Conservation (phyloP, 2,329 filamentous ascomycete species). For the Hypoxylon sp. region DNA sequence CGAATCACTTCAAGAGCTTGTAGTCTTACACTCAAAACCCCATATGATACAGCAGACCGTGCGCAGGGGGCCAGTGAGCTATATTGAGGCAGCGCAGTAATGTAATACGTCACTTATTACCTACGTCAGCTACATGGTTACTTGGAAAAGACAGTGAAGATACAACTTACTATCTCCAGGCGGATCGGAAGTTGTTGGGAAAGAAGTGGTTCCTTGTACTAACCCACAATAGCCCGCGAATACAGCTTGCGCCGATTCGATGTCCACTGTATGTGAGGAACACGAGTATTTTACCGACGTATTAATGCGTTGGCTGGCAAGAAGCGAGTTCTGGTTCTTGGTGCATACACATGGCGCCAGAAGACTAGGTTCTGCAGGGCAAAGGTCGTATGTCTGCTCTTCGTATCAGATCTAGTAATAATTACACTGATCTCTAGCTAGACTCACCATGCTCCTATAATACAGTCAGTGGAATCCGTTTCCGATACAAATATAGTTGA, state of each 20-base stretch:
- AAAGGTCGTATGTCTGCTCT: conserved; percentile 55
- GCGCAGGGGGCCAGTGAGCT: conserved; percentile 63
- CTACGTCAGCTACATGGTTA: conserved; percentile 13
- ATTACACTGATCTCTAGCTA: neutral
- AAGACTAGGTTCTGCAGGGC: conserved; percentile 59
- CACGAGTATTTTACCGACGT: conserved; percentile 62
- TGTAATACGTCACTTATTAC: conserved; percentile 67
- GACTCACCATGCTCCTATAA: conserved; percentile 55
- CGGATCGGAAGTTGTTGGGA: conserved; percentile 63
- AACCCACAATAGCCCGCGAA: conserved; percentile 68
- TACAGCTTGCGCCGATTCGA: conserved; percentile 65
- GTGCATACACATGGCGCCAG: conserved; percentile 68
- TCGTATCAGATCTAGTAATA: conserved; percentile 9
- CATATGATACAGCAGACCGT: conserved; percentile 60
- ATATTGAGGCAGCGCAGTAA: conserved; percentile 66
- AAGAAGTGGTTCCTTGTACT: conserved; percentile 64
- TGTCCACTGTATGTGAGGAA: conserved; percentile 62
- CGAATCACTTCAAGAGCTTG: neutral
- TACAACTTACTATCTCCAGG: conserved; percentile 65
- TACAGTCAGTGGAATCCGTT: conserved; percentile 11
- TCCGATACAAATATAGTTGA: neutral
- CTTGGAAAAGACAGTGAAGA: neutral
- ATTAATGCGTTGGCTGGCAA: conserved; percentile 61
- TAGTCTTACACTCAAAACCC: conserved; percentile 58
- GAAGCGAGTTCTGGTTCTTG: conserved; percentile 65